Conservation (phyloP, 345 rosid species). For the Kernera saxatilis region DNA sequence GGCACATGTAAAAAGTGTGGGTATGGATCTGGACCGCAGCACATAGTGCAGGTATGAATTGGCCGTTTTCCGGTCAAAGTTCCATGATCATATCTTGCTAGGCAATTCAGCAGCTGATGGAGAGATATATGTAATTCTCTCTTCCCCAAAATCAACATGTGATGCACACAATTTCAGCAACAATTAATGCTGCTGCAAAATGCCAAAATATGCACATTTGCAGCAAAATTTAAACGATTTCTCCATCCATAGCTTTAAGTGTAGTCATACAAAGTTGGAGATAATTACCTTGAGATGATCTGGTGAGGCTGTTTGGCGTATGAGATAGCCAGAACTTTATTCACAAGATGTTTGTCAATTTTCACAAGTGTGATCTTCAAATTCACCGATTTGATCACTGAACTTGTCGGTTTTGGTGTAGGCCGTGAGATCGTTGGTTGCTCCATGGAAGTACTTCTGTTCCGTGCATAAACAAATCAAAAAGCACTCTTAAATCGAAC, state of each 20-base stretch:
- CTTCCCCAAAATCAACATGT: not conserved
- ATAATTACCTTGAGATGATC: slow-evolving; percentile 9
- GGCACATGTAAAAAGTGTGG: no score
- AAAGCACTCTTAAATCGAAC: not conserved
- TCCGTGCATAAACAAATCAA: not conserved
- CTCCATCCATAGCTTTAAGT: not conserved
- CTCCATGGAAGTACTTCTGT: slow-evolving; percentile 20
- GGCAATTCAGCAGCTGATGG: slow-evolving; percentile 11
- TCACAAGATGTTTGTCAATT: not conserved
- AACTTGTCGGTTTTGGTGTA: slow-evolving; percentile 8
- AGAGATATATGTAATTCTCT: slow-evolving; percentile 7
- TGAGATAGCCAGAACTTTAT: slow-evolving; percentile 15
- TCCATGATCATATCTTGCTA: slow-evolving; percentile 1
- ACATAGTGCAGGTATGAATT: no score
- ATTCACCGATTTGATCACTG: not conserved
- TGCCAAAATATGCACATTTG: not conserved
- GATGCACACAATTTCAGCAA: slow-evolving; percentile 22
- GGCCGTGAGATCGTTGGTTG: not conserved
- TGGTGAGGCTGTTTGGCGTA: not conserved
- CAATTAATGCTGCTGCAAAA: slow-evolving; percentile 20
- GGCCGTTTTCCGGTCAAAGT: no score
- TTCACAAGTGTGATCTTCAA: not conserved
- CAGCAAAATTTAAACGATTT: not conserved
- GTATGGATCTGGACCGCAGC: no score
- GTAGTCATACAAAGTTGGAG: not conserved